These are phyloP conservation scores for Colletotrichum horii DNA, from an alignment of 2,329 filamentous ascomycete species.

Conservation along the genomic window DNA sequence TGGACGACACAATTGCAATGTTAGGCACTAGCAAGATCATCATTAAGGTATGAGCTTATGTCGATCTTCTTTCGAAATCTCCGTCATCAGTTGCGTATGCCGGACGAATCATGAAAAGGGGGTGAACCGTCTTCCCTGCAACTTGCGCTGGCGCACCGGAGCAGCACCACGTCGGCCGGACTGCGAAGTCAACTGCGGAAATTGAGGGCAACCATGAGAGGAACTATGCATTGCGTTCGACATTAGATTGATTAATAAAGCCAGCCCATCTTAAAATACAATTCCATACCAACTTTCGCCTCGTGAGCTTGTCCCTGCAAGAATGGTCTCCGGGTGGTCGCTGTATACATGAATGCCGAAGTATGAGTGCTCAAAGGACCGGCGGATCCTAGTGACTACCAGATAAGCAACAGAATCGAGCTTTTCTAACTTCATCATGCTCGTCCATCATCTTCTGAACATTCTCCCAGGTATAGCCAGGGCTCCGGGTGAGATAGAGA, in stretches of 20 bases:
- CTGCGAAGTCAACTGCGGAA: no score
- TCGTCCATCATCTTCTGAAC: neutral
- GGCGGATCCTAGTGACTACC: neutral
- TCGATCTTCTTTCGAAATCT: neutral
- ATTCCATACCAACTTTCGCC: no score
- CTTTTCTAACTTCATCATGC: fast-evolving
- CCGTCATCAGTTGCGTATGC: fast-evolving
- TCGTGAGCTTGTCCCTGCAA: no score
- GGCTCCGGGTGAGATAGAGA: neutral
- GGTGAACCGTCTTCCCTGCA: no score
- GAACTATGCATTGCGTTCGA: no score
- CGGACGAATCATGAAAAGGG: neutral
- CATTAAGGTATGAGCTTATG: fast-evolving
- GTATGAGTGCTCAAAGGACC: neutral
- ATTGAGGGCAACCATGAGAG: no score
- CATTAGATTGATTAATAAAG: no score
- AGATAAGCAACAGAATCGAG: neutral
- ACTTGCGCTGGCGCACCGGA: no score
- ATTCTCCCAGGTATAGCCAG: neutral
- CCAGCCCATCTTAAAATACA: no score
- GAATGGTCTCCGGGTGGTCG: no score
- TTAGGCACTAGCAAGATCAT: fast-evolving
- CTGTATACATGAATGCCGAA: no score
- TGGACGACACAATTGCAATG: neutral
- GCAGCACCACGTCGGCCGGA: no score